These are phyloP conservation scores for Mortierella sp. DNA, from an alignment of 371 early-diverging fungal species.

Conservation along the genomic window DNA sequence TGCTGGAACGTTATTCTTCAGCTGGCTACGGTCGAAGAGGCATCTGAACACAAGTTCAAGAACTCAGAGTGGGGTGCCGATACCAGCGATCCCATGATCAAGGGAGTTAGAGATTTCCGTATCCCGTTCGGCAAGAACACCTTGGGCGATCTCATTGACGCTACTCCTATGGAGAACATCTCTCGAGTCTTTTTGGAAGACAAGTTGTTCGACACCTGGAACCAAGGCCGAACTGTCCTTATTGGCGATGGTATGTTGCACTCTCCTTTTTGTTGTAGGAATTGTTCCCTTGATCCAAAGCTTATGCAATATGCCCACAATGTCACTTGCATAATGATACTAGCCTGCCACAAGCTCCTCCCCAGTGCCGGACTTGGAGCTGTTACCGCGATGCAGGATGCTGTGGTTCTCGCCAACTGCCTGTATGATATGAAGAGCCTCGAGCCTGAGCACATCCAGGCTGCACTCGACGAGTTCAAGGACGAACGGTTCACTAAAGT, in stretches of 20 bases:
- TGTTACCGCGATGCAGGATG: slow-evolving; percentile 4
- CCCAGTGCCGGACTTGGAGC: not conserved
- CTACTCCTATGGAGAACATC: slow-evolving; percentile 18
- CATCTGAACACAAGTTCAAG: not conserved
- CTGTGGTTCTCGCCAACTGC: slow-evolving; percentile 5
- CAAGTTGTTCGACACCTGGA: slow-evolving; percentile 18
- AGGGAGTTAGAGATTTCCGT: slow-evolving; percentile 14
- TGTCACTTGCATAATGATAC: not conserved
- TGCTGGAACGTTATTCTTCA: slow-evolving; percentile 12
- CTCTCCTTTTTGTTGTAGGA: not conserved
- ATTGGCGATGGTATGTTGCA: slow-evolving; percentile 13
- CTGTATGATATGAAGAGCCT: not conserved
- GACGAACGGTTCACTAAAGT: not conserved
- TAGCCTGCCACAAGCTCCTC: not conserved
- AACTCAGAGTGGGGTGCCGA: slow-evolving; percentile 23
- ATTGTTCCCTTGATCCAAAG: not conserved
- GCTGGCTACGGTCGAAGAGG: not conserved
- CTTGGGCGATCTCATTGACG: slow-evolving; percentile 23
- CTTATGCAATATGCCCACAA: not conserved
- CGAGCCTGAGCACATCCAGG: not conserved
- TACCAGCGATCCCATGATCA: slow-evolving; percentile 19
- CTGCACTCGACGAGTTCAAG: not conserved
- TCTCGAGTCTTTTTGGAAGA: slow-evolving; percentile 18
- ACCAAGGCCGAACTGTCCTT: slow-evolving; percentile 12
- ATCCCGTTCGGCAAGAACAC: slow-evolving; percentile 15